Evolutionary conservation across 352 stramenopile genomes (phyloP).

Genomic region (Phytophthora podocarpi): DNA sequence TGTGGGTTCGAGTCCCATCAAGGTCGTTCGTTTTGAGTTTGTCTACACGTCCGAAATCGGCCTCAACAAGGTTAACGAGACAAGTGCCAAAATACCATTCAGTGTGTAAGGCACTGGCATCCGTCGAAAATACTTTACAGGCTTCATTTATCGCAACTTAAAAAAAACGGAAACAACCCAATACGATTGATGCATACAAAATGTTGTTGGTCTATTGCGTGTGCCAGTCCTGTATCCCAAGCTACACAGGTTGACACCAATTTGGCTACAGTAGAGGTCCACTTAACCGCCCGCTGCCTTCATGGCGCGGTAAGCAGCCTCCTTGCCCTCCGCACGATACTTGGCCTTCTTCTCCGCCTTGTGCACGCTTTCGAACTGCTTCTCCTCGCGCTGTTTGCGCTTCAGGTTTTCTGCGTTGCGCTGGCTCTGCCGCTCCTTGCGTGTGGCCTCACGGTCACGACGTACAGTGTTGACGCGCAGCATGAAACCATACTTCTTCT

Average conservation of each 20-base stretch:
- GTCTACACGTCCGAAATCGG: background rate
- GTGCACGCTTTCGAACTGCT: constrained; percentile 85
- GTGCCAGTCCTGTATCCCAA: background rate
- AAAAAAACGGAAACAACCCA: too few species aligned
- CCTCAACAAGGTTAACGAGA: too few species aligned
- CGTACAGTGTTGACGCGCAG: constrained; percentile 97
- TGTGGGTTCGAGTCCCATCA: constrained; percentile 61
- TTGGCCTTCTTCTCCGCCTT: constrained; percentile 89
- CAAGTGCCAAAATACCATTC: too few species aligned
- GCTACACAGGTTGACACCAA: too few species aligned
- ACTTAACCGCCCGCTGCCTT: constrained; percentile 44
- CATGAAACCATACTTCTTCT: constrained; percentile 97
- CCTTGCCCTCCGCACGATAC: constrained; percentile 83
- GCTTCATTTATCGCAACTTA: too few species aligned
- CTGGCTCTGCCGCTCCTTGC: constrained; percentile 92
- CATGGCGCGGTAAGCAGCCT: constrained; percentile 57
- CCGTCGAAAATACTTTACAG: too few species aligned
- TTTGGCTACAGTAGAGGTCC: constrained; percentile 10
- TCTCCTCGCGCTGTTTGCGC: constrained; percentile 92
- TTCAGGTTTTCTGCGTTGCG: constrained; percentile 90
- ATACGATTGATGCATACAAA: constrained; percentile 4
- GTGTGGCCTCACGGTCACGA: constrained; percentile 95
- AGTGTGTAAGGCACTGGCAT: too few species aligned
- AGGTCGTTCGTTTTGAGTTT: constrained; percentile 35
- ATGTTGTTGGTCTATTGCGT: constrained; percentile 20